A percentile compares a stretch with the other conserved stretches of the same genome.
Conservation (phyloP, 495 filamentous ascomycete species). For the Collariella sp. region DNA sequence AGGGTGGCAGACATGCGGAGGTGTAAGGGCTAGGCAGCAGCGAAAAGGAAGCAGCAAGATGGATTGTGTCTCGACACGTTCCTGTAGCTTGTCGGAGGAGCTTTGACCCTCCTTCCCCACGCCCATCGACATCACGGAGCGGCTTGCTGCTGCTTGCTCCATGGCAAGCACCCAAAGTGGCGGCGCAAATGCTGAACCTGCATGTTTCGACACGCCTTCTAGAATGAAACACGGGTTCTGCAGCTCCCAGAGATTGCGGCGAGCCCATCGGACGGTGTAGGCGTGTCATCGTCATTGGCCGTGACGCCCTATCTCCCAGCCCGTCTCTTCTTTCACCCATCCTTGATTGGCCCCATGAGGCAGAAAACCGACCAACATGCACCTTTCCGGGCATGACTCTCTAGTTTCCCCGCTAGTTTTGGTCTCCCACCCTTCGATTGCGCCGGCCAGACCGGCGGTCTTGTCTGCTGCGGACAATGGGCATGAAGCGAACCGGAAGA, state of each 20-base stretch:
- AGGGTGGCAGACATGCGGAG: background rate
- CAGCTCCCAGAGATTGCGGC: conserved; percentile 11
- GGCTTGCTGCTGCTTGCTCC: conserved; percentile 11
- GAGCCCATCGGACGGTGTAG: conserved; percentile 15
- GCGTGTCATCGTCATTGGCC: conserved; percentile 16
- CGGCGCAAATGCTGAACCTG: conserved; percentile 15
- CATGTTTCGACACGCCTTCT: conserved; percentile 22
- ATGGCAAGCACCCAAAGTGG: conserved; percentile 9
- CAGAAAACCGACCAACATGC: conserved; percentile 14
- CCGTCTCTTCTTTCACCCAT: conserved; percentile 6
- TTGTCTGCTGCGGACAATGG: background rate
- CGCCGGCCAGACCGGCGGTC: background rate
- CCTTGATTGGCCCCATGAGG: conserved; percentile 19
- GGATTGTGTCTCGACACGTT: conserved; percentile 1
- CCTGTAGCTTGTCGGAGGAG: background rate
- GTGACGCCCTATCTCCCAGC: conserved; percentile 11
- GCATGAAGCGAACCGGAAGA: background rate
- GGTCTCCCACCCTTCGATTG: background rate
- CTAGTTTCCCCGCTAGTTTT: conserved; percentile 13
- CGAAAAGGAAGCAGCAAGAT: background rate
- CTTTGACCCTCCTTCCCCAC: background rate
- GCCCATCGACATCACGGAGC: background rate
- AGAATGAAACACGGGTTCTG: conserved; percentile 26
- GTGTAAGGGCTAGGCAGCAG: background rate
- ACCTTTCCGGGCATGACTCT: conserved; percentile 17